These are phyloP conservation scores for Chloris gayana DNA, from an alignment of 176 grass and related monocot genomes.

Conservation along the genomic window DNA sequence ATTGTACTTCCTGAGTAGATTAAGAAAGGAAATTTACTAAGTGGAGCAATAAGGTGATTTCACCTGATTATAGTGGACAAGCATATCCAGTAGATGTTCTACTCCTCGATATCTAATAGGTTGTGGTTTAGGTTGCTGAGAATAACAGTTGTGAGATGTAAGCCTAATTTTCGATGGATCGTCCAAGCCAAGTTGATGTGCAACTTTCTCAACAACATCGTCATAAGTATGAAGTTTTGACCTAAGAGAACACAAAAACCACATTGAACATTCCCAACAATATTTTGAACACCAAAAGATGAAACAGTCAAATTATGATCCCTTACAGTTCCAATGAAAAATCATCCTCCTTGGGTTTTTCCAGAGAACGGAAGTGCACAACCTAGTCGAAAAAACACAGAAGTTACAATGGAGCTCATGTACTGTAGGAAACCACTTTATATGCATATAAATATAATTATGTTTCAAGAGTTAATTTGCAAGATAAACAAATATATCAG, in stretches of 20 bases:
- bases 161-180: conserved; percentile 97
- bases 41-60: not conserved
- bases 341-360: conserved; percentile 96
- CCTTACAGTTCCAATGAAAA: conserved; percentile 94
- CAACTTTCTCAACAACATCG: conserved; percentile 93
- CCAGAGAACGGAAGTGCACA: conserved; percentile 86
- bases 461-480: not conserved
- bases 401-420: not conserved
- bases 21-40: conserved; percentile 5
- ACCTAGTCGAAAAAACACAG: conserved; percentile 50
- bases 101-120: conserved; percentile 89
- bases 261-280: conserved; percentile 20
- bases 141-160: conserved; percentile 98
- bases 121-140: conserved; percentile 98
- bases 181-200: conserved; percentile 67
- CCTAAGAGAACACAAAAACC: conserved; percentile 46
- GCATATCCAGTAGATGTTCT: conserved; percentile 93
- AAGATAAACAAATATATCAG: conserved; percentile 9
- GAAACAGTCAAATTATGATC: not conserved
- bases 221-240: conserved; percentile 94
- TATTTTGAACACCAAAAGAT: not conserved
- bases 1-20: conserved; percentile 11
- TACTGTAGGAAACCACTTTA: conserved; percentile 13
- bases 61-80: conserved; percentile 95
- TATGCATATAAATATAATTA: conserved; percentile 11